phyloP scores from a whole-genome alignment of 2,329 filamentous ascomycete species.

The Fusarium multiceps region DNA sequence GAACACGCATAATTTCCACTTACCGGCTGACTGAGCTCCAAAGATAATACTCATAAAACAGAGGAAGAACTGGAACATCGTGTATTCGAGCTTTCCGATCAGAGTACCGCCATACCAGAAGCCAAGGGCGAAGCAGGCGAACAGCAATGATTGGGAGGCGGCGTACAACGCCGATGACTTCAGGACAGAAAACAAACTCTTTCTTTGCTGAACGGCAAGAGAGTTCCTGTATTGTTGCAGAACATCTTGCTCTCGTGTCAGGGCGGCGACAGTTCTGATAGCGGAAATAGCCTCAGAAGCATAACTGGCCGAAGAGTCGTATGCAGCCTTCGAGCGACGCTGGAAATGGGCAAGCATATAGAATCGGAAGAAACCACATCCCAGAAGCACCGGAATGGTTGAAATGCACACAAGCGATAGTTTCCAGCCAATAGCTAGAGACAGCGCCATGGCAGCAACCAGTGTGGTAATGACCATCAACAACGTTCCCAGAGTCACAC shows the following conservation, averaged over 20 bases:
- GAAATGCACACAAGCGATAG: slow-evolving; percentile 84
- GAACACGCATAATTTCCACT: neutral
- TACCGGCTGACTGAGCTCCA: slow-evolving; percentile 82
- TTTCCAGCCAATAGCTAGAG: slow-evolving; percentile 87
- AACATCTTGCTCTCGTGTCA: slow-evolving; percentile 89
- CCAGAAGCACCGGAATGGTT: slow-evolving; percentile 80
- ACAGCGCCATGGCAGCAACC: slow-evolving; percentile 75
- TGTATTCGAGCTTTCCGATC: slow-evolving; percentile 77
- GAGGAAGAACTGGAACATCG: slow-evolving; percentile 89
- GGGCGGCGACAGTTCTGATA: slow-evolving; percentile 90
- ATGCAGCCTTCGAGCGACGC: slow-evolving; percentile 80
- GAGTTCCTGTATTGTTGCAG: slow-evolving; percentile 75
- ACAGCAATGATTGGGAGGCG: slow-evolving; percentile 83
- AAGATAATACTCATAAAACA: slow-evolving; percentile 91
- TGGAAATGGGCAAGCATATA: slow-evolving; percentile 85
- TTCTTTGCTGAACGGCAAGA: slow-evolving; percentile 73
- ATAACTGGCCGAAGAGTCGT: slow-evolving; percentile 83
- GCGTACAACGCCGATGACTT: slow-evolving; percentile 85
- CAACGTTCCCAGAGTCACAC: slow-evolving; percentile 87
- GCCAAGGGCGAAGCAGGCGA: slow-evolving; percentile 84
- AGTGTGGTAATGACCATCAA: slow-evolving; percentile 84
- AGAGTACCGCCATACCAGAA: slow-evolving; percentile 93
- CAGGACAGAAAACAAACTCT: slow-evolving; percentile 77
- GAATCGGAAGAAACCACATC: slow-evolving; percentile 88
- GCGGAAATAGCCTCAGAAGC: slow-evolving; percentile 94